Conservation (phyloP, 2,329 filamentous ascomycete genomes). For the Aspergillus spinulosporus region DNA sequence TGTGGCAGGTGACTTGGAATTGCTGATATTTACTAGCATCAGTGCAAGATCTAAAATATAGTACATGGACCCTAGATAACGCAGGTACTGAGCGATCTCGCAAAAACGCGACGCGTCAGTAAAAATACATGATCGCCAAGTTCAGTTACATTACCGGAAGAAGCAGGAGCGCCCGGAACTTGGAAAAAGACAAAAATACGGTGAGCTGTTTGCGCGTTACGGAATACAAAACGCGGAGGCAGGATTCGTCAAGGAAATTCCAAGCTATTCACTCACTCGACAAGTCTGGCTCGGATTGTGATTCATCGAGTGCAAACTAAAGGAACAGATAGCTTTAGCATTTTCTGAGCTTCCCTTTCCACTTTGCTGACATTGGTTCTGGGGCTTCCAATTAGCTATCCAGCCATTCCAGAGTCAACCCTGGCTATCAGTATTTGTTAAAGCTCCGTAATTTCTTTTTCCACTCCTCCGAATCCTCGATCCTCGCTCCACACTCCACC, state of each 20-base stretch:
- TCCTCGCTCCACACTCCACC: conserved; percentile 7
- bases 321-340: neutral
- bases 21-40: too few relatives aligned
- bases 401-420: neutral
- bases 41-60: too few relatives aligned
- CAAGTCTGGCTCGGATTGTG: neutral
- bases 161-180: conserved; percentile 1
- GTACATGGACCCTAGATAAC: neutral
- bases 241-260: neutral
- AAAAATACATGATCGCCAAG: neutral
- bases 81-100: neutral
- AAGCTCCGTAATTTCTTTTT: conserved; percentile 16
- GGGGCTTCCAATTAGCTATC: neutral
- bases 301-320: conserved; percentile 3
- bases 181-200: neutral
- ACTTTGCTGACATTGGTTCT: neutral
- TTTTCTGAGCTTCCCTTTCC: neutral
- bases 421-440: conserved; percentile 6
- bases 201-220: neutral
- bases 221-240: conserved; percentile 13
- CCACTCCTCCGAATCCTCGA: conserved; percentile 10
- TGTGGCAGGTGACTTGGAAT: too few relatives aligned
- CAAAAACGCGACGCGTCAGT: conserved; percentile 2
- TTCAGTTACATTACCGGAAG: neutral
- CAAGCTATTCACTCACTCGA: neutral